Base-by-base conservation (phyloP, 2,329 filamentous ascomycete genomes). In the Colletotrichum agaves region DNA sequence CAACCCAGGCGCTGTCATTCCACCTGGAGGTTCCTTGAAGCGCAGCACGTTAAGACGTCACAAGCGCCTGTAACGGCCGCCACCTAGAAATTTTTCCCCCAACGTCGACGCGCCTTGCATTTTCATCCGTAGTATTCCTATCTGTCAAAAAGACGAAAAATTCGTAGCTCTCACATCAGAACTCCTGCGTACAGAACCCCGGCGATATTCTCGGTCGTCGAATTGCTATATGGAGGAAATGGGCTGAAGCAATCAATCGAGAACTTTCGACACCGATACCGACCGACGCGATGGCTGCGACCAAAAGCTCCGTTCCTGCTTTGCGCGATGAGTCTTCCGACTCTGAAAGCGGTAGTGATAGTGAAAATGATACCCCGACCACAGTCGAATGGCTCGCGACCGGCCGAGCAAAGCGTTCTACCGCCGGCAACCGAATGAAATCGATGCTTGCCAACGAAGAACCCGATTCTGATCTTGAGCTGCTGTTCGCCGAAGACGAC, bases 401-500 rank as follows among this genome's bases (percentile, higher is more conserved):
- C 5, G 88, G 88, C 41, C 91, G 94, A 67, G 84, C 88, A 71
- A 92, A 89, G 78, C 91, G 94, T 70, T 90, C 90, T 12, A 97
- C 92, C 0, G 94, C 94, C 19, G 94, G 94, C 66, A 94, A 93
- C 76, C 90, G 93, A 71, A 91, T 97, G 85, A 90, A 91, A 73
- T 88, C 88, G 56, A 88, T 97, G 76, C 83, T 96, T 50, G 89
- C 92, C 61, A 90, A 90, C 72, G 91, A 93, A 75, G 90, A 90
- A 69, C 89, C 89, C 52, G 89, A 88, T 70, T 85, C 85, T 31
- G 88, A 90, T 57, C 85, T 93, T n/a, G 90, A 92, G 72, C 82
- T 93, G 2, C 84, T 93, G n/a, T 93, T 93, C 73, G 89, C 89
- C 70, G 90, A 93, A 75, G 89, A 91, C 67, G 92, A 88, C 63